Evolutionary conservation across 1,284 basidiomycete genomes (phyloP).

Genomic region (Irpex sp.): DNA sequence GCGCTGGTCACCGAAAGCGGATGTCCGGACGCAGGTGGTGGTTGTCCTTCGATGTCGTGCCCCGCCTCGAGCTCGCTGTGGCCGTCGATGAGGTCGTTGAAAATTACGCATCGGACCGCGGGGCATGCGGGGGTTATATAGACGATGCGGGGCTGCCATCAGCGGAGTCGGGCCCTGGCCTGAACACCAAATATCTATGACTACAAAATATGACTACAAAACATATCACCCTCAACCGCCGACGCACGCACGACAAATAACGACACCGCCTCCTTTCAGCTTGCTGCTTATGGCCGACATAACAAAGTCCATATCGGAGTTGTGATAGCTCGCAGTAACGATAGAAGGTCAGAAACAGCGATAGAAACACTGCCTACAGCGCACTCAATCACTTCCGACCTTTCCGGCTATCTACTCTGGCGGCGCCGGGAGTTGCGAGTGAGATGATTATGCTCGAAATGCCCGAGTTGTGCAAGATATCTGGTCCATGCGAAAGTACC

Average conservation of each 20-base stretch:
- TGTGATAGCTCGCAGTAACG: not conserved
- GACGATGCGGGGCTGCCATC: not conserved
- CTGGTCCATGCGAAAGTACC: not conserved
- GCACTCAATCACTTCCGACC: not conserved
- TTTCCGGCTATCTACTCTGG: not conserved
- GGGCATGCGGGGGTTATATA: not conserved
- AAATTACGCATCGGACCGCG: not conserved
- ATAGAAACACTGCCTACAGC: not conserved
- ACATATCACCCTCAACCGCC: not conserved
- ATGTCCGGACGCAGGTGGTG: not conserved
- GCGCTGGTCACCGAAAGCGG: slow-evolving; percentile 2
- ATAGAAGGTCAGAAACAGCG: not conserved
- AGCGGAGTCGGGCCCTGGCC: not conserved
- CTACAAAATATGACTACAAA: not conserved
- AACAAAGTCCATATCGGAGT: not conserved
- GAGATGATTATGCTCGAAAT: too few relatives aligned
- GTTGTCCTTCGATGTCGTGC: not conserved
- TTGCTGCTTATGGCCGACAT: slow-evolving; percentile 10
- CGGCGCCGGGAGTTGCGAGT: not conserved
- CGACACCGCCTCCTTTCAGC: slow-evolving; percentile 12
- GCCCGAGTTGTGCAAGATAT: not conserved
- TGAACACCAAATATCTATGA: not conserved
- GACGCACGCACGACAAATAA: not conserved
- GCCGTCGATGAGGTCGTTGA: not conserved
- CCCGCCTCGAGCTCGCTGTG: slow-evolving; percentile 5